Base-by-base conservation (phyloP, 2,329 filamentous ascomycete genomes). In the Acarospora socialis region DNA sequence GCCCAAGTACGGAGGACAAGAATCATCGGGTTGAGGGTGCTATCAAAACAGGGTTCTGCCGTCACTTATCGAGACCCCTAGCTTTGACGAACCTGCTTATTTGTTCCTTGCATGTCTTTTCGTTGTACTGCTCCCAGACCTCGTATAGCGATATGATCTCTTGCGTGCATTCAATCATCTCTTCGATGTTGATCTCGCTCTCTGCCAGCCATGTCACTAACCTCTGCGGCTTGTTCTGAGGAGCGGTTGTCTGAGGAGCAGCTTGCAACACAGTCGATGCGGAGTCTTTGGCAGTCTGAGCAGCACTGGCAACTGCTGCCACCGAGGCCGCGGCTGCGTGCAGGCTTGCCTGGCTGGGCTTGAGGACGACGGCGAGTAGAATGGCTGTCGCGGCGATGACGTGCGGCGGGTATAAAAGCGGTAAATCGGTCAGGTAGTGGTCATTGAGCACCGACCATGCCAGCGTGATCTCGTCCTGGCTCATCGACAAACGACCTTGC, bases 131-230 rank as follows among this genome's bases (percentile, higher is more conserved):
- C 42, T 78, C 74, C 73, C 73, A 78, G 1, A 72, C 57, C 48
- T 92, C 81, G 51, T 93, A 93, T 41, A 93, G 70, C 3, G 81
- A 86, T 32, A 94, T 81, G 40, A 93, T 69, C 57, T 93, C 86
- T 56, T 94, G 86, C 0, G 81, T 87, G 48, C 80, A 83, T 54
- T 93, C 82, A 30, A 92, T 78, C 53, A 92, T 77, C 19, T 75
- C 78, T 42, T 81, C 73, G 47, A 93, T 79, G 46, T 92, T 81
- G 25, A 93, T 72, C 35, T 73, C 78, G 46, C 81, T 90, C 50
- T 92, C 83, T 1, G 84, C 80, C 35, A 93, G 63, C 78, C 84
- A 94, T 23, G 72, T 70, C 7, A 82, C 70, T 23, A 92, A 66
- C 43, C 77, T 76, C 31, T 70, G 66, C 28, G 81, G 65, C 32